Evolutionary conservation across 2,329 filamentous ascomycete genomes (phyloP), one percentile per base, ranked within the genome.

Genomic region (Neodidymelliopsis sp.): DNA sequence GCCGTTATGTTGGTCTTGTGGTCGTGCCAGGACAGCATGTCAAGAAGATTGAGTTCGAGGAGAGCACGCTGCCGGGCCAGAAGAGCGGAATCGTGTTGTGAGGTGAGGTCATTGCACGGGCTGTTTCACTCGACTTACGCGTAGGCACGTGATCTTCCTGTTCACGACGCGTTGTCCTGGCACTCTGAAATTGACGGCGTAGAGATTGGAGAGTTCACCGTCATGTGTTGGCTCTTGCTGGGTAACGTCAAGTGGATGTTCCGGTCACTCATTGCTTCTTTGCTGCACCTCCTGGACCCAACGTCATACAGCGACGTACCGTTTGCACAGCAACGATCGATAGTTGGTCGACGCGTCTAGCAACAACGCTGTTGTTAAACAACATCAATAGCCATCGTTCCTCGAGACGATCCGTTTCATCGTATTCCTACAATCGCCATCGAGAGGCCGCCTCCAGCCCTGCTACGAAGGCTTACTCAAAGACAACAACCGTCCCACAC

Each of bases 11-110:
- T 16, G 94, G 94, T 0, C 76, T 97, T 19, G 86, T 99, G 2
- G 92, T 97, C 18, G 84, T 99, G 4, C 94, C 94, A 0, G 92
- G 93, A 0, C 79, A 88, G 59, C 85, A 96, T 69, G 90, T 99
- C 59, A 85, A 81, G 50, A 93, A 88, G 77, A 91, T 99, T 63
- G 92, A 97, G 72, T 79, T 94, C 35, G 91, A 97, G 69, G 87
- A 93, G 47, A 72, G 57, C 35, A 54, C 40, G 2, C 24, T 62
- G 24, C 60, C 58, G 0, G 58, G 59, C 10, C 62, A 61, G 37
- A 68, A 59, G 44, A 67, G 60, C 43, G 27, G 40, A 2, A 49
- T 68, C 2, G 52, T 53, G 3, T 50, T 70, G 16, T 70, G 51
- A 65, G 13, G 6, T 25, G n/a, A 2, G 28, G 10, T 15, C 28